These are phyloP conservation scores for Desmodesmus armatus DNA, from an alignment of 139 green algal genomes.

Conservation along the genomic window DNA sequence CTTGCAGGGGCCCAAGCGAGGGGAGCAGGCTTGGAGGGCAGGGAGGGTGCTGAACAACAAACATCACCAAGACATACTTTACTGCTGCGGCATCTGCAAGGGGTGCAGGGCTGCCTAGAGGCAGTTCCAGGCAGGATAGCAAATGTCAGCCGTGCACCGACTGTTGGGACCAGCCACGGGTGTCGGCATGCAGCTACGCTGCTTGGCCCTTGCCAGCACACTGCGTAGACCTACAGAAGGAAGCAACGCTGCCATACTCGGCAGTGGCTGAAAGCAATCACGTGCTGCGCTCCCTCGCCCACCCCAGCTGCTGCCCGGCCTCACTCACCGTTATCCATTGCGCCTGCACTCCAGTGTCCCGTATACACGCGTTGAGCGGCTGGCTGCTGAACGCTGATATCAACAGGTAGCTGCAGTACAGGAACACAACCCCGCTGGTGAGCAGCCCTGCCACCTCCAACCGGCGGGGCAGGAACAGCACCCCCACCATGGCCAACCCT, in stretches of 20 bases:
- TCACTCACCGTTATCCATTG: slow-evolving; percentile 49
- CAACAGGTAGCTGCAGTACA: slow-evolving; percentile 76
- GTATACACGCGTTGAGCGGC: slow-evolving; percentile 55
- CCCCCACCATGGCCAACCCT: slow-evolving; percentile 62
- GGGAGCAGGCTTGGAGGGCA: background rate
- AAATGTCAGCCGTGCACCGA: too few relatives aligned
- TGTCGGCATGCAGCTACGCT: too few relatives aligned
- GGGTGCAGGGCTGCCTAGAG: too few relatives aligned
- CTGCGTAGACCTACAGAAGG: too few relatives aligned
- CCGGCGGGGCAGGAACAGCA: slow-evolving; percentile 73
- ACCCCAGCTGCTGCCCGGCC: background rate
- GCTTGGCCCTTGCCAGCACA: too few relatives aligned
- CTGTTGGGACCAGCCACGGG: too few relatives aligned
- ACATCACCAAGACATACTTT: too few relatives aligned
- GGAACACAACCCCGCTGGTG: slow-evolving; percentile 65
- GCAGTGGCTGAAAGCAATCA: background rate
- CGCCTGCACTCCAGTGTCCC: slow-evolving; percentile 25
- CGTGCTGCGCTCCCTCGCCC: background rate
- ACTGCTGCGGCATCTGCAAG: too few relatives aligned
- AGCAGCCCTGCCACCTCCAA: slow-evolving; percentile 39
- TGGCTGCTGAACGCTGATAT: slow-evolving; percentile 77
- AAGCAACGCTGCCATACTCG: too few relatives aligned
- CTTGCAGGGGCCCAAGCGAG: background rate
- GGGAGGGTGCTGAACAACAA: background rate
- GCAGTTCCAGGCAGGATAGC: too few relatives aligned